Conservation (phyloP, 371 early-diverging fungal species). For the Mucor circinelloides region DNA sequence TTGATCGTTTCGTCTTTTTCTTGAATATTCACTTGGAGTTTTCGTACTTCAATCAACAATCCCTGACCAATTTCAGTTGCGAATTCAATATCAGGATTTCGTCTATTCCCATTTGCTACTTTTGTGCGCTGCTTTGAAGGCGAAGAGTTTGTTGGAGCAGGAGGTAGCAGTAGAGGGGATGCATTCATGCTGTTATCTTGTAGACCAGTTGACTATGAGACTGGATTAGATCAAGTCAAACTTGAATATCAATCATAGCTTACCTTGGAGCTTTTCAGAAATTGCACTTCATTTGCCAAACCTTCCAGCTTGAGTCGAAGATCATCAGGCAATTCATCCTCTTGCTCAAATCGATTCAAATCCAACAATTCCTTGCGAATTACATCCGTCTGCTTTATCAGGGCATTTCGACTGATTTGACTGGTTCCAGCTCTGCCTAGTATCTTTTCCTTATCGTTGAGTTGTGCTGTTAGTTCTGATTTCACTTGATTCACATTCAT, state of each 20-base stretch:
- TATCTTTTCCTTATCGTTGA: conserved; percentile 17
- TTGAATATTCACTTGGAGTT: conserved; percentile 48
- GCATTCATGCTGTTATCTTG: background rate
- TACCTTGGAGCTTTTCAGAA: conserved; percentile 17
- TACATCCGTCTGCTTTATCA: conserved; percentile 18
- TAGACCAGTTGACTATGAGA: background rate
- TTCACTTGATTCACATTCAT: conserved; percentile 28
- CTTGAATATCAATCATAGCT: background rate
- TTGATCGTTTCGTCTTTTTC: conserved; percentile 68
- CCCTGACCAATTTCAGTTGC: conserved; percentile 60
- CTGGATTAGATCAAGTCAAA: background rate
- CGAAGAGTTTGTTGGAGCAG: conserved; percentile 38
- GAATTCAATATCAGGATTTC: conserved; percentile 57
- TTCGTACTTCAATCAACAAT: conserved; percentile 51
- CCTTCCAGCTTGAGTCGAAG: conserved; percentile 21
- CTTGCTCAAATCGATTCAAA: conserved; percentile 12
- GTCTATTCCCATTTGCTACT: conserved; percentile 35
- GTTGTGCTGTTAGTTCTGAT: conserved; percentile 15
- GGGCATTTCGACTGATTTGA: conserved; percentile 23
- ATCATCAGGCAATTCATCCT: conserved; percentile 16
- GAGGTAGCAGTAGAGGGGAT: conserved; percentile 31
- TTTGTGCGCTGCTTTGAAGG: conserved; percentile 47
- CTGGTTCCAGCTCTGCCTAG: conserved; percentile 12
- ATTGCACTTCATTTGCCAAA: conserved; percentile 26
- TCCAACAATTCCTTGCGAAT: conserved; percentile 11